Percentiles rank a stretch among this genome's conserved stretches.
Conservation (phyloP, 2,329 filamentous ascomycete genomes). For the Calonectria crousiana region DNA sequence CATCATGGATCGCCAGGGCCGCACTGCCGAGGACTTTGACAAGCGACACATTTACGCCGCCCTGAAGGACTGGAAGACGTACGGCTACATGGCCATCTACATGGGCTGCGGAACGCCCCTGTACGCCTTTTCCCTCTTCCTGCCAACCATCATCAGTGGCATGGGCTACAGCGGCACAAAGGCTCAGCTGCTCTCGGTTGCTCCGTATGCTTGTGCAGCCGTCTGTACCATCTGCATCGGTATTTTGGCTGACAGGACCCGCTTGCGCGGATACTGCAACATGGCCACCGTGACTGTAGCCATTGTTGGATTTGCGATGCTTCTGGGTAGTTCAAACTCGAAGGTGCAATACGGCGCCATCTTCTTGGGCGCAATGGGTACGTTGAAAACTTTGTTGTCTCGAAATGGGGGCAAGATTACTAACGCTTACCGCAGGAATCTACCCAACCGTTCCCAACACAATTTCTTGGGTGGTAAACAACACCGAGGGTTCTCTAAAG, state of each 20-base stretch:
- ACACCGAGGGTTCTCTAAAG: constrained; percentile 71
- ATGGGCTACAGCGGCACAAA: constrained; percentile 51
- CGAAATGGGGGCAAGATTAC: not conserved
- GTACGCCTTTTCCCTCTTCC: constrained; percentile 66
- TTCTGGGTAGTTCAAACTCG: constrained; percentile 66
- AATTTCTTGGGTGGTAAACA: constrained; percentile 78
- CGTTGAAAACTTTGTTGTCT: not conserved
- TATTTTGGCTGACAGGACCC: constrained; percentile 73
- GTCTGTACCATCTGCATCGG: constrained; percentile 73
- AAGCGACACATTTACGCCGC: constrained; percentile 77
- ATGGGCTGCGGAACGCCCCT: constrained; percentile 62
- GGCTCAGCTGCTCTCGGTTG: constrained; percentile 69
- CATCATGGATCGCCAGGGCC: constrained; percentile 75
- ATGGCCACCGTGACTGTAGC: constrained; percentile 72
- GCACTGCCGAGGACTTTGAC: constrained; percentile 76
- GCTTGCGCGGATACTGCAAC: constrained; percentile 74
- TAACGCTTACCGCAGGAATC: constrained; percentile 63
- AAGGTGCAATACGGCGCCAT: constrained; percentile 75
- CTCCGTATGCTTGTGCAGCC: constrained; percentile 71
- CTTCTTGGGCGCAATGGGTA: constrained; percentile 70
- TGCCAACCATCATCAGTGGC: constrained; percentile 67
- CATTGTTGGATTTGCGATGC: constrained; percentile 75
- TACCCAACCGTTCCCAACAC: constrained; percentile 80
- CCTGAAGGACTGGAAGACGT: constrained; percentile 83
- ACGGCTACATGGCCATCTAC: constrained; percentile 60